These are phyloP conservation scores for Cyclotella atomus DNA, from an alignment of 108 stramenopile genomes.

Conservation along the genomic window DNA sequence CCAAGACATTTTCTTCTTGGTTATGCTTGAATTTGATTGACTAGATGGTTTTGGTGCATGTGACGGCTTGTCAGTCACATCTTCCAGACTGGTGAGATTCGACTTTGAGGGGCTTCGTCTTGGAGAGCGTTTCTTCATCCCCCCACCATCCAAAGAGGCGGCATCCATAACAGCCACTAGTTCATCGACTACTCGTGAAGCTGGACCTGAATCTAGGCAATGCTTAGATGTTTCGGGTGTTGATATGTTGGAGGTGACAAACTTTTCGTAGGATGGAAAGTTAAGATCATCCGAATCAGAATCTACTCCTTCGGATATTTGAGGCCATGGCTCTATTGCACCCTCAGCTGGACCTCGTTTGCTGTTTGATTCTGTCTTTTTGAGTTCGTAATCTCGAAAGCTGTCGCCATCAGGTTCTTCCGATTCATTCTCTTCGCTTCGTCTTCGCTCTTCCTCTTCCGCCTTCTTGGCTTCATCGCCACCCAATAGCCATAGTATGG, in stretches of 20 bases:
- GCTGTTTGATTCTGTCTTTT: neutral
- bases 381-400: constrained; percentile 8
- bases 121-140: constrained; percentile 2
- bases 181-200: constrained; percentile 36
- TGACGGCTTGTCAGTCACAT: neutral
- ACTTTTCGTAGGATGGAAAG: constrained; percentile 3
- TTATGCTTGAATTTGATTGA: constrained; percentile 14
- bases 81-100: constrained; percentile 4
- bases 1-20: constrained; percentile 69
- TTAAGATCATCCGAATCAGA: constrained; percentile 13
- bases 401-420: neutral
- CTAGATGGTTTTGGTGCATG: neutral
- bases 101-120: neutral
- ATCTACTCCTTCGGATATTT: constrained; percentile 17
- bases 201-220: constrained; percentile 10
- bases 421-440: neutral
- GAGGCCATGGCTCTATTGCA: constrained; percentile 24
- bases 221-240: neutral
- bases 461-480: constrained; percentile 48
- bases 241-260: neutral
- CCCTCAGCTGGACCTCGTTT: constrained; percentile 11
- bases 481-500: constrained; percentile 64
- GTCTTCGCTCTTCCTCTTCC: constrained; percentile 9
- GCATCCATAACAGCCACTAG: constrained; percentile 44
- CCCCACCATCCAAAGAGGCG: neutral